Evolutionary conservation across 768 basidiomycete species (phyloP).

Genomic region (Tricholoma saponaceum): DNA sequence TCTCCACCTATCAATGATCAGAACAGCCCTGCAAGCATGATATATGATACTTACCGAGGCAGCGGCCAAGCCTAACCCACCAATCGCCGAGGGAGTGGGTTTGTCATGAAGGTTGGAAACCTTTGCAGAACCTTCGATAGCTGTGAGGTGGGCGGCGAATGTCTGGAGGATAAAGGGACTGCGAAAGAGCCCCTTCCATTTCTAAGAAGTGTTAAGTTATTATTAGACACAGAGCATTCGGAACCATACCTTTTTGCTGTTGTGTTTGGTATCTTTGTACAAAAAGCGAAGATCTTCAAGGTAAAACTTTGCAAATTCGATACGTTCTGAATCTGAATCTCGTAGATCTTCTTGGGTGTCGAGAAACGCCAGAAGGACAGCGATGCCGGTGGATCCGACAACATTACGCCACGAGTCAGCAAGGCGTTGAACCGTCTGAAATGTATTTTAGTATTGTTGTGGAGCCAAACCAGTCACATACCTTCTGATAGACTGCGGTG

Average conservation of each 20-base stretch:
- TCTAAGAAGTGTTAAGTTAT: background rate
- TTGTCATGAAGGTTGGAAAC: background rate
- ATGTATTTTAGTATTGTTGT: background rate
- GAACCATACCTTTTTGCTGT: background rate
- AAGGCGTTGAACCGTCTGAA: background rate
- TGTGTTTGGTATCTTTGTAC: background rate
- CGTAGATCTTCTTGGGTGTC: background rate
- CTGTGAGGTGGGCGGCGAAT: no score
- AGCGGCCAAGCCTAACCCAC: background rate
- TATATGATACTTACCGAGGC: background rate
- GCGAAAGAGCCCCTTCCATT: no score
- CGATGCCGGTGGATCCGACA: no score
- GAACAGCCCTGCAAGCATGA: background rate
- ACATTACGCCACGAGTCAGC: no score
- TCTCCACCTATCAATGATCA: no score
- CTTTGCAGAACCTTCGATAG: background rate
- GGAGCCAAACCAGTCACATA: background rate
- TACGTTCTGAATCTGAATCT: background rate
- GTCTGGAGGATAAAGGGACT: no score
- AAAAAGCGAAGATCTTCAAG: no score
- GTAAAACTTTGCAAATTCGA: background rate
- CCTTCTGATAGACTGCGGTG: no score
- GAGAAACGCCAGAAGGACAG: background rate
- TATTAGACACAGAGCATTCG: background rate
- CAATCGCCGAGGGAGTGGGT: background rate